These are phyloP conservation scores for Skeletonema grethae DNA, from an alignment of 108 stramenopile species.

Conservation along the genomic window DNA sequence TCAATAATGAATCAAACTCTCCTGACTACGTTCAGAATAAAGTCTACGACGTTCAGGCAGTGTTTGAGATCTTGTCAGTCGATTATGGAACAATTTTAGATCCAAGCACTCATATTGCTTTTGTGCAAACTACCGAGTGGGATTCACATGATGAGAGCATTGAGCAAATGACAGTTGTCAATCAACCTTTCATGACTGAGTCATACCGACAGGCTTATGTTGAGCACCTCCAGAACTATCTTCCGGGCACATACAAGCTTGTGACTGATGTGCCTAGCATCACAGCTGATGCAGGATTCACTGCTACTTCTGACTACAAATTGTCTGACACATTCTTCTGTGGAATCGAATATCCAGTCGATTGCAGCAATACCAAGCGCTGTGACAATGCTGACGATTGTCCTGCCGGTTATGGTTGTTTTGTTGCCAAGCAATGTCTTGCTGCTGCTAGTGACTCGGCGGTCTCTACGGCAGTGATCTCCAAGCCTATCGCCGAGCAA, in stretches of 20 bases:
- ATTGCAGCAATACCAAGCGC: background rate
- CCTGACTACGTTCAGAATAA: constrained; percentile 21
- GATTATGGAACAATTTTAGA: constrained; percentile 10
- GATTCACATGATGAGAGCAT: background rate
- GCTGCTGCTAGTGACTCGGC: background rate
- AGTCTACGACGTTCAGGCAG: constrained; percentile 15
- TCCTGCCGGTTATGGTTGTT: background rate
- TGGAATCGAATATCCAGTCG: background rate
- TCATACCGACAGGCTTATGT: constrained; percentile 7
- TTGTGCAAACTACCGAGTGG: constrained; percentile 1
- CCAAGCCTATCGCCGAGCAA: background rate
- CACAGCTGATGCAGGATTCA: background rate
- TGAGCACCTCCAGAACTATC: background rate
- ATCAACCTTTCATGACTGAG: background rate
- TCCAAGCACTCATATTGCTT: constrained; percentile 2
- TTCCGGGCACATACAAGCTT: constrained; percentile 3
- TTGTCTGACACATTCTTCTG: background rate
- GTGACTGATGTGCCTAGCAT: background rate
- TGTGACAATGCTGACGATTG: background rate
- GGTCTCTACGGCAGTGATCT: background rate
- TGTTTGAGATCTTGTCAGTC: constrained; percentile 21
- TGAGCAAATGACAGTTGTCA: background rate
- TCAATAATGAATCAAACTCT: constrained; percentile 3
- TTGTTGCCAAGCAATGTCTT: constrained; percentile 2
- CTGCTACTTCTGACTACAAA: background rate